Evolutionary conservation across 2,329 filamentous ascomycete species (phyloP).

Genomic region (Thyridium curvatum): DNA sequence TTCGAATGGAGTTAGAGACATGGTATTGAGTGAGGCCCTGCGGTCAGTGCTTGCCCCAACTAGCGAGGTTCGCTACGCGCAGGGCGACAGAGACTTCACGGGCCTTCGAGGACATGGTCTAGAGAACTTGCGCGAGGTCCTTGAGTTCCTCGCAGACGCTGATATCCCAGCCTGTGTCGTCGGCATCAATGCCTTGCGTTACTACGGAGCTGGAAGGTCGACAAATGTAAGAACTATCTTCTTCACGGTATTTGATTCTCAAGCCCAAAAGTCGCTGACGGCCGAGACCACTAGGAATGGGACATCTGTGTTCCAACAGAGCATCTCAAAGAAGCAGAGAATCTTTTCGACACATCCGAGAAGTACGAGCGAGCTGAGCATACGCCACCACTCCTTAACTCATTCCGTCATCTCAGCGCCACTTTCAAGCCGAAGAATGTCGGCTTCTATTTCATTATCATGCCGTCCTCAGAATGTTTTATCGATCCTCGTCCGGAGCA

Average conservation of each 20-base stretch:
- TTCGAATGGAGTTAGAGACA: no score
- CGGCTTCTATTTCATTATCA: neutral
- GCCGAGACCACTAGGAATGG: neutral
- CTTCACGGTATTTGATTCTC: no score
- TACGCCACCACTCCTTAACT: neutral
- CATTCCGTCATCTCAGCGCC: neutral
- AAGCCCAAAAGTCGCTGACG: no score
- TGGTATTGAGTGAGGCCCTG: no score
- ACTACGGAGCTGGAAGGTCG: neutral
- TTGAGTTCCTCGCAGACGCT: neutral
- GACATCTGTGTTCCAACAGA: neutral
- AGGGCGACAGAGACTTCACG: neutral
- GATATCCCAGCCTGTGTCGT: neutral
- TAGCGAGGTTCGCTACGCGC: no score
- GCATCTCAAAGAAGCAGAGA: neutral
- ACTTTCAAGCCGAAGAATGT: neutral
- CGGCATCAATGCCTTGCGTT: neutral
- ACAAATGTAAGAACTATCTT: neutral
- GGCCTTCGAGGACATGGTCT: neutral
- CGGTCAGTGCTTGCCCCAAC: no score
- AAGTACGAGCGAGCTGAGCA: neutral
- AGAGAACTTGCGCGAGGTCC: neutral
- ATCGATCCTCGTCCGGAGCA: constrained; percentile 1
- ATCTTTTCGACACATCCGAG: neutral
- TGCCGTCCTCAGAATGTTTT: neutral